Conservation (phyloP, 2,329 filamentous ascomycete species). For the Aspergillus sp. region DNA sequence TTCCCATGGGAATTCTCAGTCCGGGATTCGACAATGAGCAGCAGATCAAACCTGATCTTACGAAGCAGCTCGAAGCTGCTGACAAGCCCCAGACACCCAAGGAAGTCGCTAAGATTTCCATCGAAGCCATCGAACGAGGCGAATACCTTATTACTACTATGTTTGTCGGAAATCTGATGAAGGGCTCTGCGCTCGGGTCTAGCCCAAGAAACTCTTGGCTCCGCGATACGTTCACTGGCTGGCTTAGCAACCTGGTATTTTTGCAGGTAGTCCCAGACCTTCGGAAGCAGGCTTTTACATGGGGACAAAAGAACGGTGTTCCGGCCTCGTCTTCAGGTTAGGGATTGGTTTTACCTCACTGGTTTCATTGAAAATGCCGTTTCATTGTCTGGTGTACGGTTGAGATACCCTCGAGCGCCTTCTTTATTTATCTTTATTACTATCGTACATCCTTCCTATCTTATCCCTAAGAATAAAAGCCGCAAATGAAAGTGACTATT, state of each 20-base stretch:
- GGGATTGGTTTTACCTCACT: slow-evolving; percentile 1
- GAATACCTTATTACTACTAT: slow-evolving; percentile 77
- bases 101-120: slow-evolving; percentile 68
- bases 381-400: slow-evolving; percentile 21
- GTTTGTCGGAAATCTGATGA: slow-evolving; percentile 70
- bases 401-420: slow-evolving; percentile 30
- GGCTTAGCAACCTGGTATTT: slow-evolving; percentile 55
- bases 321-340: slow-evolving; percentile 17
- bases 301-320: slow-evolving; percentile 56
- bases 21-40: slow-evolving; percentile 77
- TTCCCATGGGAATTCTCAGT: slow-evolving; percentile 78
- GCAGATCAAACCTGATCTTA: slow-evolving; percentile 74
- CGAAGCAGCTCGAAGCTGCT: slow-evolving; percentile 74
- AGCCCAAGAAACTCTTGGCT: slow-evolving; percentile 55
- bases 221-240: slow-evolving; percentile 55
- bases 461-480: slow-evolving; percentile 7
- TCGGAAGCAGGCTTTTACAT: slow-evolving; percentile 56
- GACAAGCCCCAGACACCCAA: slow-evolving; percentile 79
- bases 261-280: slow-evolving; percentile 59
- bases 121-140: slow-evolving; percentile 75
- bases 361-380: slow-evolving; percentile 12
- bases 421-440: slow-evolving; percentile 13
- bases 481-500: slow-evolving; percentile 2
- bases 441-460: slow-evolving; percentile 8
- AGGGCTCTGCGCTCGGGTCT: slow-evolving; percentile 55